phyloP scores from a whole-genome alignment of 768 basidiomycete genomes.

The Xerocomus brunneocitrinus region DNA sequence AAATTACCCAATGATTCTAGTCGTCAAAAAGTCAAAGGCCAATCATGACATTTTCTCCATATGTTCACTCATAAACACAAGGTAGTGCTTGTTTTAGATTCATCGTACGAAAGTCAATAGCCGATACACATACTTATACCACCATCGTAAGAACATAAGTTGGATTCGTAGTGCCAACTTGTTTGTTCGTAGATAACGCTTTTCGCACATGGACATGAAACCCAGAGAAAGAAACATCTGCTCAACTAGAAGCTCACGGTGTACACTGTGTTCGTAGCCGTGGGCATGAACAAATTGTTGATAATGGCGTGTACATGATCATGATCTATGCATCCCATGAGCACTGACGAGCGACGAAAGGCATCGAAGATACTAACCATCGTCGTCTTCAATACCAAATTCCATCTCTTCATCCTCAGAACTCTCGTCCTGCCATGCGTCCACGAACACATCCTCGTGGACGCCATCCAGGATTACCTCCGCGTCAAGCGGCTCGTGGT shows the following conservation, averaged over 20 bases:
- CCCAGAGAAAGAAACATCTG: too few relatives aligned
- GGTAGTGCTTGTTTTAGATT: background rate
- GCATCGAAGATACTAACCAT: background rate
- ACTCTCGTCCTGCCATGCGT: slow-evolving; percentile 15
- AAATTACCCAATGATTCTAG: background rate
- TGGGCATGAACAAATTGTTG: slow-evolving; percentile 21
- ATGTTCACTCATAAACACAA: background rate
- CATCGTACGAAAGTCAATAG: background rate
- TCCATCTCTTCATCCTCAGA: slow-evolving; percentile 13
- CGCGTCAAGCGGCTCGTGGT: background rate
- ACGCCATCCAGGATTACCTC: slow-evolving; percentile 2
- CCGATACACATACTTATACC: background rate
- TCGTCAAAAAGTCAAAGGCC: background rate
- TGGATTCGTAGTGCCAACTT: background rate
- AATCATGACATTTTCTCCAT: background rate
- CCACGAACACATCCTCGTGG: slow-evolving; percentile 2
- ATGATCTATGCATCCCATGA: slow-evolving; percentile 7
- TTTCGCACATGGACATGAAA: too few relatives aligned
- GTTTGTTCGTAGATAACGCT: background rate
- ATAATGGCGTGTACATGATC: slow-evolving; percentile 12
- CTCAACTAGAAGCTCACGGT: slow-evolving; percentile 21
- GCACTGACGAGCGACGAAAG: background rate
- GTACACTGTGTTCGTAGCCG: slow-evolving; percentile 22
- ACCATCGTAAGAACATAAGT: background rate
- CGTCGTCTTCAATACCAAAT: slow-evolving; percentile 3